Evolutionary conservation across 1,139 yeast species (phyloP).

Genomic region (Lodderomyces pseudojiufengensis): DNA sequence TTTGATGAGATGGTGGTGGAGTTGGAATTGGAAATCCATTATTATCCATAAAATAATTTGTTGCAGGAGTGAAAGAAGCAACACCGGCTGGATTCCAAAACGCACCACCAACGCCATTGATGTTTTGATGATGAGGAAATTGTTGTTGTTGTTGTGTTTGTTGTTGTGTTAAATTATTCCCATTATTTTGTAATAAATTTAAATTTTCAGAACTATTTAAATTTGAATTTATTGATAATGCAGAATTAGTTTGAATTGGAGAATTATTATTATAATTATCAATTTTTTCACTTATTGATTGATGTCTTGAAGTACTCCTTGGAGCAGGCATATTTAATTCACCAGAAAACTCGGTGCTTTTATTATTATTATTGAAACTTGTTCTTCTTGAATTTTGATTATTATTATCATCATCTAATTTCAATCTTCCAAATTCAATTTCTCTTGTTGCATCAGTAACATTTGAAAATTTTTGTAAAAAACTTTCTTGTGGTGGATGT

Average conservation of each 20-base stretch:
- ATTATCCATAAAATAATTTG: slow-evolving; percentile 28
- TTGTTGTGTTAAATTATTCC: not conserved
- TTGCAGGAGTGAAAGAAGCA: slow-evolving; percentile 50
- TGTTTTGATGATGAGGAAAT: too few species aligned
- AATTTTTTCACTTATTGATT: slow-evolving; percentile 61
- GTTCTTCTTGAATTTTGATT: slow-evolving; percentile 39
- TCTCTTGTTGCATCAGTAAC: slow-evolving; percentile 81
- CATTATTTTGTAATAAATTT: slow-evolving; percentile 5
- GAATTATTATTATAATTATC: slow-evolving; percentile 53
- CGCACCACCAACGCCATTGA: slow-evolving; percentile 19
- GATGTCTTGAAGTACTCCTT: slow-evolving; percentile 46
- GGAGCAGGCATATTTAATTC: slow-evolving; percentile 43
- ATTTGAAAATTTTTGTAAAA: slow-evolving; percentile 64
- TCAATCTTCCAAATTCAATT: slow-evolving; percentile 45
- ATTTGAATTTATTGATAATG: slow-evolving; percentile 33
- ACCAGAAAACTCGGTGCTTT: slow-evolving; percentile 45
- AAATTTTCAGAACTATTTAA: slow-evolving; percentile 16
- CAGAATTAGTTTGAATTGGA: slow-evolving; percentile 48
- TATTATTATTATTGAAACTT: slow-evolving; percentile 34
- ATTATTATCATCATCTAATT: slow-evolving; percentile 18
- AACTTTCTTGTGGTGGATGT: slow-evolving; percentile 48
- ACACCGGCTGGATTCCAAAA: slow-evolving; percentile 70
- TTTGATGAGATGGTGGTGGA: slow-evolving; percentile 9
- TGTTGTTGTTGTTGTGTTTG: too few species aligned
- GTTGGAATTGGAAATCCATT: slow-evolving; percentile 9